Percentiles rank a stretch among this genome's conserved stretches.
Evolutionary conservation across 441 rosid species (phyloP).

Genomic region (Mallotus japonicus): DNA sequence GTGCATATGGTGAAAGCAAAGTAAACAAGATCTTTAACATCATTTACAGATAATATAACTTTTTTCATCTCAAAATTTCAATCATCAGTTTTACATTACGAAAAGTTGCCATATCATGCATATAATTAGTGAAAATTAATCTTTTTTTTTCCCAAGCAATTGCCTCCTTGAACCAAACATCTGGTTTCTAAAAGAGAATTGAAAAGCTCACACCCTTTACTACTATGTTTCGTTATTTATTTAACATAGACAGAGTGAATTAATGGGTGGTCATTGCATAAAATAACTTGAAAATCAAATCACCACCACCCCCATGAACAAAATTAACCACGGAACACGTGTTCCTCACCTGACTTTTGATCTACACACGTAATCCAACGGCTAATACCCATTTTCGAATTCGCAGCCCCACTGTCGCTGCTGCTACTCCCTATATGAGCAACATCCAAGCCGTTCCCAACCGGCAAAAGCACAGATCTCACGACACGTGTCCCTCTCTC

Average conservation of each 20-base stretch:
- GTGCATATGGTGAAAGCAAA: too few relatives aligned
- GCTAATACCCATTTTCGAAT: constrained; percentile 33
- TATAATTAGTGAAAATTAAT: too few relatives aligned
- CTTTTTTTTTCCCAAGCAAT: too few relatives aligned
- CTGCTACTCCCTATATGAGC: constrained; percentile 46
- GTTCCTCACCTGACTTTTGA: constrained; percentile 67
- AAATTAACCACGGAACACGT: constrained; percentile 43
- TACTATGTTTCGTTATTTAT: neutral
- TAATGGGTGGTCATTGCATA: constrained; percentile 11
- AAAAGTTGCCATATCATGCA: too few relatives aligned
- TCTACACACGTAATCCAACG: constrained; percentile 78
- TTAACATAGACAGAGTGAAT: neutral
- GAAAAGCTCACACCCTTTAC: neutral
- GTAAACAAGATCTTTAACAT: too few relatives aligned
- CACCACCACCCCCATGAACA: neutral
- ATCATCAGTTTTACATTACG: too few relatives aligned
- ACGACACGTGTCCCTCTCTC: constrained; percentile 54
- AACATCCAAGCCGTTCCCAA: constrained; percentile 73
- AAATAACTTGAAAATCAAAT: neutral
- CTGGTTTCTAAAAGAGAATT: too few relatives aligned
- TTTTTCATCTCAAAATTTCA: too few relatives aligned
- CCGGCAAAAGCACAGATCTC: constrained; percentile 60
- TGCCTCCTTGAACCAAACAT: too few relatives aligned
- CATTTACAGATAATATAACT: too few relatives aligned
- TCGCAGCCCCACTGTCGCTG: constrained; percentile 19